Percentiles rank a stretch among this genome's conserved stretches.
Conservation (phyloP, 2,329 filamentous ascomycete genomes). For the Aphanoascus verrucosus region DNA sequence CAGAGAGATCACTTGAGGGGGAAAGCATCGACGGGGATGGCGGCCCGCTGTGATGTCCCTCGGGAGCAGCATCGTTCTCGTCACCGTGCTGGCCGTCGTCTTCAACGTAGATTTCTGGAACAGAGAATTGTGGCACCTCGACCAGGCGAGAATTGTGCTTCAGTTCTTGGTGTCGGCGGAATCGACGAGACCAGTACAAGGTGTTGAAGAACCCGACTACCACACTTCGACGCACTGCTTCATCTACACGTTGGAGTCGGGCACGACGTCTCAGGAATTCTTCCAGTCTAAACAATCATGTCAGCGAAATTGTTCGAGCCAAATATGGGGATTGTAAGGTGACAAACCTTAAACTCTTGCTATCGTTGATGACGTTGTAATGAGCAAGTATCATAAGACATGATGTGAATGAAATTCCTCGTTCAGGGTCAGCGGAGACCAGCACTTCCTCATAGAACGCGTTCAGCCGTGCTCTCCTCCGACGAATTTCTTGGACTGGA, state of each 20-base stretch:
- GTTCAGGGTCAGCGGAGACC: slow-evolving; percentile 79
- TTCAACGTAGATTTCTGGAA: slow-evolving; percentile 85
- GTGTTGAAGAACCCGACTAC: slow-evolving; percentile 96
- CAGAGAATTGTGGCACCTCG: slow-evolving; percentile 63
- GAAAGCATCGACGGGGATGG: slow-evolving; percentile 26
- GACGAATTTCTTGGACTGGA: slow-evolving; percentile 62
- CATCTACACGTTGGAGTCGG: slow-evolving; percentile 83
- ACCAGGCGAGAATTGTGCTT: slow-evolving; percentile 69
- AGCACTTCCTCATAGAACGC: slow-evolving; percentile 96
- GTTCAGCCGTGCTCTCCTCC: slow-evolving; percentile 69
- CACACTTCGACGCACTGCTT: slow-evolving; percentile 79
- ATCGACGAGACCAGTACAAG: slow-evolving; percentile 71
- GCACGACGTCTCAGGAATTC: slow-evolving; percentile 87
- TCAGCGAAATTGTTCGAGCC: slow-evolving; percentile 21
- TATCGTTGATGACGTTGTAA: slow-evolving; percentile 97
- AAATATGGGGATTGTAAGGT: slow-evolving; percentile 1
- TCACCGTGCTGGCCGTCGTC: slow-evolving; percentile 48
- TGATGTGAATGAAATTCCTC: slow-evolving; percentile 81
- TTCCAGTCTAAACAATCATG: slow-evolving; percentile 54
- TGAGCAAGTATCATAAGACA: slow-evolving; percentile 93
- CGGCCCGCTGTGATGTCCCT: slow-evolving; percentile 1
- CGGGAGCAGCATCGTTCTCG: slow-evolving; percentile 12
- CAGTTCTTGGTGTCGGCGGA: slow-evolving; percentile 61
- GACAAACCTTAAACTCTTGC: slow-evolving; percentile 72
- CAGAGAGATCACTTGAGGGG: slow-evolving; percentile 11